Evolutionary conservation across 164 flowering plant genomes (phyloP).

Genomic region (Stephania yunnanensis): DNA sequence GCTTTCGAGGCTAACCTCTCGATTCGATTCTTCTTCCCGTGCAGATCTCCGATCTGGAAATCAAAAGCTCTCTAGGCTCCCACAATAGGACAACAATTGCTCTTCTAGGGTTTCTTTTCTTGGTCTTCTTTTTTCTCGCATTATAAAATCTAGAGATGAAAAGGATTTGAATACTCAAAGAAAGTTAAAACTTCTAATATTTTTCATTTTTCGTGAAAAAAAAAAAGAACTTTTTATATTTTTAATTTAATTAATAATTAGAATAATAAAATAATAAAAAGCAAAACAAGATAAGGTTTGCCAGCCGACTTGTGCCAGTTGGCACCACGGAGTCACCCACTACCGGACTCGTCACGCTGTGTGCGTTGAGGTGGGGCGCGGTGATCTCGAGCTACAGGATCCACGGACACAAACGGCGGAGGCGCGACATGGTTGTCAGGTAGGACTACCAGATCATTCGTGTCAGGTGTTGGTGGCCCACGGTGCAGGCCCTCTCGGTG

Average conservation of each 20-base stretch:
- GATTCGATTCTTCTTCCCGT: neutral
- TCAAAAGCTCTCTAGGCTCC: neutral
- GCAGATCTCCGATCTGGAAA: conserved; percentile 12
- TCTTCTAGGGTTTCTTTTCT: conserved; percentile 20
- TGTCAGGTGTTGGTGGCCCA: neutral
- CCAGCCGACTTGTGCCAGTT: conserved; percentile 42
- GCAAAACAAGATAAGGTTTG: conserved; percentile 51
- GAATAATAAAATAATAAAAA: neutral
- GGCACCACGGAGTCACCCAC: conserved; percentile 23
- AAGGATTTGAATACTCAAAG: conserved; percentile 11
- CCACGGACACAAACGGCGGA: neutral
- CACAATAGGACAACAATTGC: conserved; percentile 3
- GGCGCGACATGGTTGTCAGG: neutral
- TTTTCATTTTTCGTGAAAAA: neutral
- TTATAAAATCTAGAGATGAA: neutral
- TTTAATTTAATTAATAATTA: no score
- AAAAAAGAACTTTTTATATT: conserved; percentile 2
- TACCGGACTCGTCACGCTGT: neutral
- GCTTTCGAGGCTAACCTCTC: conserved; percentile 13
- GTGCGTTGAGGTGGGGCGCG: neutral
- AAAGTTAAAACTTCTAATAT: neutral
- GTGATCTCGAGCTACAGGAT: neutral
- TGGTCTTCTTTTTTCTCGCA: conserved; percentile 3
- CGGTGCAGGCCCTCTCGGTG: neutral
- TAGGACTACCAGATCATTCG: neutral